Evolutionary conservation across 805 yeast genomes (phyloP), one percentile per base, ranked within the genome.

Genomic region (Millerozyma miso): DNA sequence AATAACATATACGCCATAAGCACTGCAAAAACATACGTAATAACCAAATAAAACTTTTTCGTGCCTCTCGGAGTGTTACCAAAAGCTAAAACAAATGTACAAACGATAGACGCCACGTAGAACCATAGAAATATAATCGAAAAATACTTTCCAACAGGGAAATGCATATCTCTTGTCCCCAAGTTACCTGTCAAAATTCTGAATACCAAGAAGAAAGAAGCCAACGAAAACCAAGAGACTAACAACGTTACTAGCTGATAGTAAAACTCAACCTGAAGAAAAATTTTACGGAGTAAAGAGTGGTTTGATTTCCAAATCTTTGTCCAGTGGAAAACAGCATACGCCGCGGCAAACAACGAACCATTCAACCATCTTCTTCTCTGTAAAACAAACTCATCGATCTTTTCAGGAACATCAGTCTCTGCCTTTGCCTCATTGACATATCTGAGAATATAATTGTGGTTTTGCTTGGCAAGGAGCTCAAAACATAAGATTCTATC

Each of bases 301-400:
- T 93, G 99, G 53, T 83, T 85, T 0, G 97, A 87, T 47, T 77
- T 70, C 96, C 97, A 91, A 43, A 93, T 85, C 53, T 86, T 85
- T 43, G 80, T 75, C 76, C 90, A 88, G 60, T 90, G 95, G 43
- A 86, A 58, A 50, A 87, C 87, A 2, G 97, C 82, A 60, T 85
- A 93, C 42, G 90, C 71, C 3, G 98, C 98, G 0, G 99, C 98
- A 69, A 93, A 93, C 59, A 93, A 78, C 2, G 99, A 95, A 61
- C 99, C 99, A 63, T 91, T 91, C 47, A 91, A 76, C 99, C 99
- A 91, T 73, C 99, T 82, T 71, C 99, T 84, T 70, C 99, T 83
- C 69, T 91, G 99, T 43, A 93, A 79, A 41, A 91, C 87, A 58
- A 93, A 88, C 59, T 93, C 98, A n/a, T 96, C 85, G 35, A 90